Conservation (phyloP, 2,329 filamentous ascomycete genomes). For the Apiospora sp. region DNA sequence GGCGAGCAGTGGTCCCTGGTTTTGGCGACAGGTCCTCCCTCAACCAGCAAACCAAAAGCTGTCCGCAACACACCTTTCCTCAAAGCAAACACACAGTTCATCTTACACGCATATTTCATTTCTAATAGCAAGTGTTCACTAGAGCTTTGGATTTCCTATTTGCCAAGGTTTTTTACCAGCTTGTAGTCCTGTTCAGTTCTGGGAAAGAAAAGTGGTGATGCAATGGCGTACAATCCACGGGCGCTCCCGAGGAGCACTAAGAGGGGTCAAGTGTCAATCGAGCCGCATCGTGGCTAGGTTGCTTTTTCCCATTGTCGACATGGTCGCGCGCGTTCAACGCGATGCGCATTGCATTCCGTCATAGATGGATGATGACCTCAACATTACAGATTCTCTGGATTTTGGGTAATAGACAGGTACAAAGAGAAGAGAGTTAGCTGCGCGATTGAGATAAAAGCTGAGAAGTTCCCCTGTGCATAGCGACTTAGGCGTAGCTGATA, state of each 20-base stretch:
- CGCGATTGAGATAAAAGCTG: not conserved
- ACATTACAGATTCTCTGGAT: not conserved
- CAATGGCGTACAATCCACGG: slow-evolving; percentile 7
- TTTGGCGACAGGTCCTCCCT: not conserved
- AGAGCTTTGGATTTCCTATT: not conserved
- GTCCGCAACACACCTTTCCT: not conserved
- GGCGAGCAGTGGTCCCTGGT: not conserved
- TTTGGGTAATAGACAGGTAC: not conserved
- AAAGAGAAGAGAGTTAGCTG: not conserved
- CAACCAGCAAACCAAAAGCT: not conserved
- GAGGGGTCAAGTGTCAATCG: not conserved
- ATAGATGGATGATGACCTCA: not conserved
- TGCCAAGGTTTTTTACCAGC: not conserved
- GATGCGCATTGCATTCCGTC: not conserved
- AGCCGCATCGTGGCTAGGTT: not conserved
- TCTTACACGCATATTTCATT: too few relatives aligned
- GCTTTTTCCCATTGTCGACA: not conserved
- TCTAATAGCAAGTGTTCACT: too few relatives aligned
- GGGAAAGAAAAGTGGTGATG: slow-evolving; percentile 1
- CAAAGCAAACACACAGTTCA: not conserved
- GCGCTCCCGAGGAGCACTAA: slow-evolving; percentile 15
- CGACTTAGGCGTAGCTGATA: too few relatives aligned
- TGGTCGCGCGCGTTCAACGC: not conserved
- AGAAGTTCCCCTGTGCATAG: not conserved
- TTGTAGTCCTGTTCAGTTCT: not conserved